Evolutionary conservation across 2,329 filamentous ascomycete species (phyloP), one percentile per base, ranked within the genome.

Genomic region (Endothia cerciana): DNA sequence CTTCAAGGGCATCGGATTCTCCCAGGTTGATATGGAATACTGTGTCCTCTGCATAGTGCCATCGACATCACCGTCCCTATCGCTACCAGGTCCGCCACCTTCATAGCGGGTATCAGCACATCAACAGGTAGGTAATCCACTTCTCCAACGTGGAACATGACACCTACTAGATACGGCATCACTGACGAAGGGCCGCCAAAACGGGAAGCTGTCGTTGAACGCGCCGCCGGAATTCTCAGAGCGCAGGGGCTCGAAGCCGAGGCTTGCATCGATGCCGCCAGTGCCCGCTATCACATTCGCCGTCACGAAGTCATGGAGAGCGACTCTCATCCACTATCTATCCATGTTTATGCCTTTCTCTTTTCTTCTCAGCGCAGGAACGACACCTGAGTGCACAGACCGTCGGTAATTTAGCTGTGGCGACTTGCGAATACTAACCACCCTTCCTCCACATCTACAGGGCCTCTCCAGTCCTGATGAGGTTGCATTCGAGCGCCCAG

Each of bases 51-150:
- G 28, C 73, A 74, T 11, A 74, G 67, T 30, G 70, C 68, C 5
- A 74, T 72, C 3, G 73, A 73, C 72, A 74, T 73, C n/a, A 74
- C 72, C 1, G 71, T 73, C 5, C 72, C 71, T 4, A 75, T 38
- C 0, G 73, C 73, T 5, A 75, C 63, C n/a, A 75, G 67, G 36
- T 75, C 73, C 4, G 73, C 72, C 73, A 74, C 73, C 74, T 60
- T 58, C 2, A 2, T 10, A 36, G 33, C 10, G 33, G 1, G 5
- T 3, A 4, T 63, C 33, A 63, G 41, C 22, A 22, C n/a, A n/a
- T n/a, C n/a, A n/a, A n/a, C n/a, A n/a, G n/a, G n/a, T n/a, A n/a
- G n/a, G n/a, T n/a, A n/a, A n/a, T n/a, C n/a, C n/a, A 4, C 11
- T 22, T 38, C 15, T 19, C 13, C 25, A 1, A 0, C 17, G 2